Evolutionary conservation across 352 stramenopile species (phyloP).

Genomic region (Peronosclerospora sorghi): DNA sequence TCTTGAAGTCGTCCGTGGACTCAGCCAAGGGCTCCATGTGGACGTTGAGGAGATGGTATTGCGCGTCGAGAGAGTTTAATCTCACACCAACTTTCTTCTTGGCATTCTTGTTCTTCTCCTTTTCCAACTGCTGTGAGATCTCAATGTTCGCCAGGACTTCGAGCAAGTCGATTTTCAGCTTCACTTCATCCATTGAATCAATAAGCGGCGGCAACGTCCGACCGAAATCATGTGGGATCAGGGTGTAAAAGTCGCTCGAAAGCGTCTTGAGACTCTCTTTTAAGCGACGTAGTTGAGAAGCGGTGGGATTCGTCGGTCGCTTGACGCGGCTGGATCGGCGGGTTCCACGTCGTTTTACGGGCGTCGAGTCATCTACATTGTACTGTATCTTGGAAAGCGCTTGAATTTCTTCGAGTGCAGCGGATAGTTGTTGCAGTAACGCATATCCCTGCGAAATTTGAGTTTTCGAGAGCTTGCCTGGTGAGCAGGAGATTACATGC

Average conservation of each 20-base stretch:
- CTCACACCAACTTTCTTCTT: conserved; percentile 11
- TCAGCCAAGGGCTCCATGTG: conserved; percentile 33
- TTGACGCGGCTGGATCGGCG: conserved; percentile 20
- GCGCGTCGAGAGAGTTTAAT: conserved; percentile 43
- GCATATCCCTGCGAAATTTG: conserved; percentile 57
- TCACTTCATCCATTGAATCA: conserved; percentile 47
- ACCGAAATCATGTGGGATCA: conserved; percentile 66
- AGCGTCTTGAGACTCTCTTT: conserved; percentile 45
- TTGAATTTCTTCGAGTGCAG: conserved; percentile 33
- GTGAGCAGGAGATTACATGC: too few species aligned
- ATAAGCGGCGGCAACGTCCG: conserved; percentile 42
- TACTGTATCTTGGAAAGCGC: conserved; percentile 16
- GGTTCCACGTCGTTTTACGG: conserved; percentile 7
- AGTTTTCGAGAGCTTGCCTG: conserved; percentile 36
- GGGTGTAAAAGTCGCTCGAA: conserved; percentile 55
- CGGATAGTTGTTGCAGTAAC: conserved; percentile 41
- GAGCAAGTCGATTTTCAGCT: conserved; percentile 58
- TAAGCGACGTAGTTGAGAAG: conserved; percentile 24
- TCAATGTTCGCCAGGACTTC: conserved; percentile 55
- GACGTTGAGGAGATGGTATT: conserved; percentile 48
- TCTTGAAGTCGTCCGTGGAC: conserved; percentile 33
- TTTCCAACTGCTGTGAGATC: conserved; percentile 49
- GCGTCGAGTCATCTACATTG: neutral
- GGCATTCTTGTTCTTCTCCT: conserved; percentile 35
- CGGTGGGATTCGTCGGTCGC: conserved; percentile 14